phyloP scores from a whole-genome alignment of 2,329 filamentous ascomycete genomes.

The Aphanocladium album region DNA sequence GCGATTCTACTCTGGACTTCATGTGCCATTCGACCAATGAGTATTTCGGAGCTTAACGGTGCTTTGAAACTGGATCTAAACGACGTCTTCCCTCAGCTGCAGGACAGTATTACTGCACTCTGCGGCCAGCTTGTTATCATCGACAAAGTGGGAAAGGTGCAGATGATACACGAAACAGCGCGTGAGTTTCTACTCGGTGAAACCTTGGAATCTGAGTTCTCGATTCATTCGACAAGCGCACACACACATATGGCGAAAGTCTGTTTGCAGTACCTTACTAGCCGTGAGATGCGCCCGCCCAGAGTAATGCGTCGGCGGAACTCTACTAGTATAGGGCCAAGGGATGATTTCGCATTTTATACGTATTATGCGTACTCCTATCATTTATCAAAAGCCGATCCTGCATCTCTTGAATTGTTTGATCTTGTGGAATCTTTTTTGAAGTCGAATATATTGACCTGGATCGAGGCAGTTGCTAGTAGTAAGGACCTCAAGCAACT shows the following conservation, averaged over 20 bases:
- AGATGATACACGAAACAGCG: conserved; percentile 36
- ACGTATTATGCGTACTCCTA: conserved; percentile 28
- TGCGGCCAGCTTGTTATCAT: conserved; percentile 34
- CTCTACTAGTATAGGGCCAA: conserved; percentile 13
- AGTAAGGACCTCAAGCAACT: conserved; percentile 2
- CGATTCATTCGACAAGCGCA: conserved; percentile 22
- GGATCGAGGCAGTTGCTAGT: conserved; percentile 28
- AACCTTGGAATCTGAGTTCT: conserved; percentile 25
- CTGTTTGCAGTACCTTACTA: conserved; percentile 29
- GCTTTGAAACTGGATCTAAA: conserved; percentile 31
- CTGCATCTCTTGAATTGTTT: conserved; percentile 19
- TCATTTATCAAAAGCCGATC: conserved; percentile 27
- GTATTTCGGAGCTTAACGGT: conserved; percentile 27
- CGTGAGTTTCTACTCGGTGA: conserved; percentile 25
- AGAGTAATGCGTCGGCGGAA: conserved; percentile 18
- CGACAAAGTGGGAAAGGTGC: conserved; percentile 26
- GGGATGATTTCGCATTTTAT: conserved; percentile 23
- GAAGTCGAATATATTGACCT: conserved; percentile 29
- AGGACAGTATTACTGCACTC: conserved; percentile 23
- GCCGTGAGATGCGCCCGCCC: conserved; percentile 30
- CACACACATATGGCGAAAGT: conserved; percentile 29
- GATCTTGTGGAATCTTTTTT: conserved; percentile 25
- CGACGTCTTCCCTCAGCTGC: conserved; percentile 23
- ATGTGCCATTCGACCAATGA: conserved; percentile 30
- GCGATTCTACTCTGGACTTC: conserved; percentile 32